Evolutionary conservation across 352 stramenopile species (phyloP), one percentile per base, ranked within the genome.

Genomic region (Pythium apleroticum): DNA sequence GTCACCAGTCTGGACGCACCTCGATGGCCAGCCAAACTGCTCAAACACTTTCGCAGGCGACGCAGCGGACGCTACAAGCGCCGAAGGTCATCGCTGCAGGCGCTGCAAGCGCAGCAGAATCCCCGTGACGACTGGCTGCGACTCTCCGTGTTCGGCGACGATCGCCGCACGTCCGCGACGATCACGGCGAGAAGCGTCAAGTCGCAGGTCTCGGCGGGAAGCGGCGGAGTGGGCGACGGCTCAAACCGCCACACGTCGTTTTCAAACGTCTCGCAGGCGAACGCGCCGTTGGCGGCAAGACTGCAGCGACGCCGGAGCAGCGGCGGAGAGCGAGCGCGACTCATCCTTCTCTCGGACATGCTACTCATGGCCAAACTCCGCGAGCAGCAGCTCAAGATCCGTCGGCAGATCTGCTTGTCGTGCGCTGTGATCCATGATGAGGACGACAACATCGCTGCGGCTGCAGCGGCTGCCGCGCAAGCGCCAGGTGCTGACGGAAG

Each of bases 341-440:
- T 91, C 28, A 78, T 91, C 17, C 39, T 91, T 56, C 68, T 91
- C 7, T 91, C 82, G 14, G 80, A 91, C 22, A 77, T 79, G 56
- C 62, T 91, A 12, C 53, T 91, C 48, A 86, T 91, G 61, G 76
- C 77, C 41, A 88, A 84, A 63, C 75, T 71, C 17, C 58, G 70
- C 11, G 79, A 76, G 17, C 72, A 77, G 12, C 73, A 72, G 45
- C 71, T 89, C 27, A 83, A 84, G 56, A 72, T 89, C 55, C 71
- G 73, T n/a, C 76, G 71, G 12, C 75, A 86, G 57, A 74, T 89
- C 62, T 89, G 80, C 56, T 68, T 89, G 43, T 86, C 78, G 6
- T 89, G 80, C 31, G 78, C 76, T 1, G 63, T 62, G 1, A 60
- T 89, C 27, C 37, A 76, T 31, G 75, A 84, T 37, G 63, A 69